A percentile compares a stretch with the other conserved stretches of the same genome.
Evolutionary conservation across 1,284 basidiomycete species (phyloP).

Genomic region (Abortiporus biennis): DNA sequence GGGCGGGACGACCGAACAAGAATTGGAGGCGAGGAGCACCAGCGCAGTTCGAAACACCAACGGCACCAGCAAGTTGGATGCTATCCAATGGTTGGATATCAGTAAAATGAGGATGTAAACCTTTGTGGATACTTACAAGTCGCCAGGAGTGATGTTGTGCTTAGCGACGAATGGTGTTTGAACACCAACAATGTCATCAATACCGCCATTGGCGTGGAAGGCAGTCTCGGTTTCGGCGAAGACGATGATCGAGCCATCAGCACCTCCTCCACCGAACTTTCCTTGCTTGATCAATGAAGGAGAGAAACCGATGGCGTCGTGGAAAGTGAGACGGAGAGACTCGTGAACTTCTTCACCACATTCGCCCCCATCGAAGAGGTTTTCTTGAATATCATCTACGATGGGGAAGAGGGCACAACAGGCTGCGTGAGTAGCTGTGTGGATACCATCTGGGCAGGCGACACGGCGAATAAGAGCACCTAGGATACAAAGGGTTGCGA

Average conservation of each 20-base stretch:
- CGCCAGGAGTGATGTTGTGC: conserved; percentile 21
- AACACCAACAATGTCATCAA: conserved; percentile 29
- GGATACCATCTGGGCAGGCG: conserved; percentile 5
- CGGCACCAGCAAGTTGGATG: conserved; percentile 25
- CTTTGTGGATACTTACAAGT: conserved; percentile 18
- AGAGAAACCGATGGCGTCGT: conserved; percentile 20
- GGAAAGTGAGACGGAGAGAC: conserved; percentile 17
- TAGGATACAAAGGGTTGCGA: not conserved
- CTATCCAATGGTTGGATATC: conserved; percentile 8
- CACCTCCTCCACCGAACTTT: conserved; percentile 28
- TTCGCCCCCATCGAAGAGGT: conserved; percentile 12
- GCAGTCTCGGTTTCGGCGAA: conserved; percentile 28
- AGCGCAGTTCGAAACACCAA: conserved; percentile 23
- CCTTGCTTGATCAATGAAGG: conserved; percentile 16
- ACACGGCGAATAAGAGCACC: conserved; percentile 2
- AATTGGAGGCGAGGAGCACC: conserved; percentile 23
- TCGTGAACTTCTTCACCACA: conserved; percentile 16
- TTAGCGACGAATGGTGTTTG: conserved; percentile 26
- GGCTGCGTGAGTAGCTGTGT: conserved; percentile 15
- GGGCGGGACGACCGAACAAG: conserved; percentile 19
- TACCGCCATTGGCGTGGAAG: conserved; percentile 30
- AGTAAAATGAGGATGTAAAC: not conserved
- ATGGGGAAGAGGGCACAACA: conserved; percentile 7
- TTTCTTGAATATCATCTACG: conserved; percentile 5
- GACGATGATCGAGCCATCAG: conserved; percentile 34